phyloP scores from a whole-genome alignment of 352 stramenopile species.

The Phytopythium aichiense region DNA sequence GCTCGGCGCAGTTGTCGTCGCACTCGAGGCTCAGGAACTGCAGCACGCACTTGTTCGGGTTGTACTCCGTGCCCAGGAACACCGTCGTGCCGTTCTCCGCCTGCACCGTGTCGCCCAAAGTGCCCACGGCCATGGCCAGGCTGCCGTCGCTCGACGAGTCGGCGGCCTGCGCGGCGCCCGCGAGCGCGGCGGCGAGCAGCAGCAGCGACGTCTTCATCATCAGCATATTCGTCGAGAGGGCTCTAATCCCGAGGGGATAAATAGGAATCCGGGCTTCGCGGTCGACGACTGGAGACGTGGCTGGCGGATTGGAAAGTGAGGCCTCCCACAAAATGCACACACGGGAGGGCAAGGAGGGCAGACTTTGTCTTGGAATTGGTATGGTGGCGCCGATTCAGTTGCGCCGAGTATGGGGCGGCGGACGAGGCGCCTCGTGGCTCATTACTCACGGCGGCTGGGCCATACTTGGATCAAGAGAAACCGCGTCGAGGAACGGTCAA shows the following conservation, averaged over 20 bases:
- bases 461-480: not conserved
- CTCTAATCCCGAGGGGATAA: not conserved
- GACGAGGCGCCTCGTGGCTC: not conserved
- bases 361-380: not conserved
- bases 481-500: not conserved
- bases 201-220: conserved; percentile 6
- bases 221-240: not conserved
- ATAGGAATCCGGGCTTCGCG: not conserved
- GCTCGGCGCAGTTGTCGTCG: conserved; percentile 46
- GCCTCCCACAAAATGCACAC: too few species aligned
- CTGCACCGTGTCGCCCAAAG: conserved; percentile 50
- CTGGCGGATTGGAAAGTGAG: conserved; percentile 4
- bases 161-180: conserved; percentile 5
- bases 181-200: not conserved
- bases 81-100: conserved; percentile 39
- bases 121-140: conserved; percentile 55
- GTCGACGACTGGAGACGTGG: not conserved
- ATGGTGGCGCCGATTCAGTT: not conserved
- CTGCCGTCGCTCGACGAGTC: conserved; percentile 11
- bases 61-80: conserved; percentile 70
- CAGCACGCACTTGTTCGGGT: conserved; percentile 54
- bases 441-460: not conserved
- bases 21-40: conserved; percentile 70
- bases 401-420: too few species aligned
- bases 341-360: too few species aligned